Base-by-base conservation (phyloP, 1,284 basidiomycete genomes). In the Schizophyllum commune region DNA sequence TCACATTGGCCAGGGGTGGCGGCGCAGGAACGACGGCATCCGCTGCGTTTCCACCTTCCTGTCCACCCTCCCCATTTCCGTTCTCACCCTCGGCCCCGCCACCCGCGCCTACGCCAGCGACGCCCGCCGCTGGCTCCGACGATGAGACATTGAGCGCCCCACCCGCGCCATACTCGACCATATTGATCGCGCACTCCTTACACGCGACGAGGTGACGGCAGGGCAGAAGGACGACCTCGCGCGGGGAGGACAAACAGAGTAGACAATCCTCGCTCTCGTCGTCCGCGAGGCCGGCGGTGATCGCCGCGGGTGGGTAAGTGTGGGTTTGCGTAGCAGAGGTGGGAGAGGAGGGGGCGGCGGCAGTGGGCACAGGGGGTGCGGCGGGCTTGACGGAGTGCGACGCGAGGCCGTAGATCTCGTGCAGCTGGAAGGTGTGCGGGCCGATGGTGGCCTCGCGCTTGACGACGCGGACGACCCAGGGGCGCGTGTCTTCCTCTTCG, bases 101-200 rank as follows among this genome's bases (percentile, higher is more conserved):
- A 2, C 61, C 60, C 20, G 65, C 61, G 27, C 52, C 63, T 21
- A 55, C 68, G 17, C 61, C 69, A 19, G 63, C 68, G 32, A 62
- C 65, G 22, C 62, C 67, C 22, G 61, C 65, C 52, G 63, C 65
- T 34, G 61, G 66, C n/a, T 62, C 67, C 21, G 60, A 63, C 0
- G 65, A 59, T 8, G 39, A 47, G 9, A 47, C 39, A 52, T 63
- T 55, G 54, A 95, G 90, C 52, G 80, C 86, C 4, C 93, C 93
- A 1, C 94, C 93, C 0, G 94, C 94, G 47, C 94, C 94, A 71
- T 93, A 96, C 71, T 96, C 94, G 52, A 96, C 88, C 94, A 96
- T 96, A 70, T 95, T 95, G 55, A 95, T 75, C 0, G 93, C 93
- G 67, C 93, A 96, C 56, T 95, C 93, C 66, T 91, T 86, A 75